Evolutionary conservation across 257 asterid species (phyloP), one percentile per base, ranked within the genome.

Genomic region (Solanum megistacrolobum): DNA sequence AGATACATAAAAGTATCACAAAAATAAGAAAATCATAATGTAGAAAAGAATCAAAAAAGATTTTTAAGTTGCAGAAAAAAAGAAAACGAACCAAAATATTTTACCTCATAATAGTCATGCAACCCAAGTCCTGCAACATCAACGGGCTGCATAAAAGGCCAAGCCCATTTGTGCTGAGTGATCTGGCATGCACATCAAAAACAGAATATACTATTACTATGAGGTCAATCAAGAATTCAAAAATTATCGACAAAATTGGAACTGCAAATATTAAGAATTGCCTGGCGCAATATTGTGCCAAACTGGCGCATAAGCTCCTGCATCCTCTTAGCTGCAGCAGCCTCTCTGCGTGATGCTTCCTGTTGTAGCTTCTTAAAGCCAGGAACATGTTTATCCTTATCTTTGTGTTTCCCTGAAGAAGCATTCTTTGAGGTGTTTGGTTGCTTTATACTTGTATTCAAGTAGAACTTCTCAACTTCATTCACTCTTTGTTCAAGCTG

Each of bases 141-240:
- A 58, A 97, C 99, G 32, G 99, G 99, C 86, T 96, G 98, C 98
- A 95, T 90, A 93, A 97, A 97, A 5, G 98, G 99, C 98, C 98
- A 96, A 36, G 98, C 99, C 92, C 93, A 95, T 93, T 95, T 95
- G 95, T 94, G 98, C 89, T 96, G 99, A 21, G 99, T 96, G 86
- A 97, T 91, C 98, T 97, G 92, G 86, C 86, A 79, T 86, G 86
- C 86, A 79, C 88, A 91, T 85, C 29, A 87, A 92, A 69, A 87
- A 85, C 85, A 68, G 65, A 75, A 83, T 38, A 48, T 82, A 29
- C 43, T 23, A 48, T 48, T 82, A 82, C 29, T 48, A 48, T 31
- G 20, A 82, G 69, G 69, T 48, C 69, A 86, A 86, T 34, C 83
- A 34, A 74, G 73, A 86, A 18, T 12, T 82, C 31, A 82, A 82